phyloP scores from a whole-genome alignment of 108 stramenopile genomes.

The Skeletonema menzelii region DNA sequence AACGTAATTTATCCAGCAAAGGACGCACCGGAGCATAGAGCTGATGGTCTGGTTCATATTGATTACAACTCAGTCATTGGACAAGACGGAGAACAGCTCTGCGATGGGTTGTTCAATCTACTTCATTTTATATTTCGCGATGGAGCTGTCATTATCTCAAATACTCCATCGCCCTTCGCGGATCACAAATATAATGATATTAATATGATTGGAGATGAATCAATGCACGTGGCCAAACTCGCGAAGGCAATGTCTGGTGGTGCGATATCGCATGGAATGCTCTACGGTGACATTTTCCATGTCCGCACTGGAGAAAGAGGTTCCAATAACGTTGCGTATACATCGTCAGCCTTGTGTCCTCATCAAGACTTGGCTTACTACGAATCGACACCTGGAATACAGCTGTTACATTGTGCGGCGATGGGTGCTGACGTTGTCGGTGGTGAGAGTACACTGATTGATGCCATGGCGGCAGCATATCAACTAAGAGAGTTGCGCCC shows the following conservation, averaged over 20 bases:
- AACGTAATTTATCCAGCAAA: slow-evolving; percentile 2
- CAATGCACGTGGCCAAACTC: slow-evolving; percentile 49
- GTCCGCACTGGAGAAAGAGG: slow-evolving; percentile 50
- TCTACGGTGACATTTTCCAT: slow-evolving; percentile 83
- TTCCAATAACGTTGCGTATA: slow-evolving; percentile 77
- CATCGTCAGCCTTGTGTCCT: slow-evolving; percentile 53
- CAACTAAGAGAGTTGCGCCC: slow-evolving; percentile 58
- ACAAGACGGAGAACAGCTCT: slow-evolving; percentile 7
- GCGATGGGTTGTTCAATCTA: slow-evolving; percentile 30
- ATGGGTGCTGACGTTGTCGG: slow-evolving; percentile 47
- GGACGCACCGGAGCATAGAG: slow-evolving; percentile 3
- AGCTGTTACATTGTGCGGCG: slow-evolving; percentile 69
- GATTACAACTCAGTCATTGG: slow-evolving; percentile 45
- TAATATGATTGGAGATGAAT: slow-evolving; percentile 4
- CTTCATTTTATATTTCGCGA: slow-evolving; percentile 51
- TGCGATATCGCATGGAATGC: slow-evolving; percentile 66
- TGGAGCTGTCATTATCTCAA: slow-evolving; percentile 61
- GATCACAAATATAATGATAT: background rate
- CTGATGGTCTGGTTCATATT: slow-evolving; percentile 37
- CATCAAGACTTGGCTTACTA: slow-evolving; percentile 88
- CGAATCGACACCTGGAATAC: slow-evolving; percentile 78
- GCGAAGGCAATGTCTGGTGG: slow-evolving; percentile 62
- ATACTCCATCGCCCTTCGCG: slow-evolving; percentile 27
- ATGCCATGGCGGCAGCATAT: slow-evolving; percentile 80
- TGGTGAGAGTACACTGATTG: slow-evolving; percentile 74